phyloP scores from a whole-genome alignment of 2,329 filamentous ascomycete species.

The Epichloe brachyelytri region DNA sequence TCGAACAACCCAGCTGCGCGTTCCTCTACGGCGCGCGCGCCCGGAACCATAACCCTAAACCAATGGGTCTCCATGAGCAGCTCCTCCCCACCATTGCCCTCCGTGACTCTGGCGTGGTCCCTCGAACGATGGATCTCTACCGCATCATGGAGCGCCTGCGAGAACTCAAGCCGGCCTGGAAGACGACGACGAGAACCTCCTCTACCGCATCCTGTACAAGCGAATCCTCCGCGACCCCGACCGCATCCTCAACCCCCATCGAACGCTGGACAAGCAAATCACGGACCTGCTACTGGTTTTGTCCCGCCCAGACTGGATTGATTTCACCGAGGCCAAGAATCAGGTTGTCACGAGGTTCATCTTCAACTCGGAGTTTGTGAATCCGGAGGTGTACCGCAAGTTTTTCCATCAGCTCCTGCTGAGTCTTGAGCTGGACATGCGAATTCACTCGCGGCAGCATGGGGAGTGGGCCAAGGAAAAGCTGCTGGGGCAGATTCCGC shows the following conservation, averaged over 20 bases:
- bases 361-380: slow-evolving; percentile 43
- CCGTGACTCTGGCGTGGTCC: slow-evolving; percentile 42
- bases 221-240: slow-evolving; percentile 57
- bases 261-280: slow-evolving; percentile 57
- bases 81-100: slow-evolving; percentile 43
- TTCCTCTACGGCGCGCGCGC: slow-evolving; percentile 52
- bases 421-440: slow-evolving; percentile 56
- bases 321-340: slow-evolving; percentile 56
- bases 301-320: slow-evolving; percentile 58
- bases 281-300: slow-evolving; percentile 57
- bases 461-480: slow-evolving; percentile 51
- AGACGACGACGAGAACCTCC: slow-evolving; percentile 42
- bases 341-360: slow-evolving; percentile 65
- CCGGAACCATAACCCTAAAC: slow-evolving; percentile 61
- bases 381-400: slow-evolving; percentile 43
- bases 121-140: slow-evolving; percentile 47
- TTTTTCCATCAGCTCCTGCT: slow-evolving; percentile 71
- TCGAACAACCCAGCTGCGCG: slow-evolving; percentile 61
- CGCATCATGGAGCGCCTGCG: slow-evolving; percentile 46
- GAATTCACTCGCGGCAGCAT: slow-evolving; percentile 52
- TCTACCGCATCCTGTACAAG: slow-evolving; percentile 54
- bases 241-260: slow-evolving; percentile 45
- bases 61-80: slow-evolving; percentile 52
- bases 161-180: slow-evolving; percentile 44
- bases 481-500: slow-evolving; percentile 51